Evolutionary conservation across 768 basidiomycete genomes (phyloP), one percentile per base, ranked within the genome.

Genomic region (Paxillus involutus): DNA sequence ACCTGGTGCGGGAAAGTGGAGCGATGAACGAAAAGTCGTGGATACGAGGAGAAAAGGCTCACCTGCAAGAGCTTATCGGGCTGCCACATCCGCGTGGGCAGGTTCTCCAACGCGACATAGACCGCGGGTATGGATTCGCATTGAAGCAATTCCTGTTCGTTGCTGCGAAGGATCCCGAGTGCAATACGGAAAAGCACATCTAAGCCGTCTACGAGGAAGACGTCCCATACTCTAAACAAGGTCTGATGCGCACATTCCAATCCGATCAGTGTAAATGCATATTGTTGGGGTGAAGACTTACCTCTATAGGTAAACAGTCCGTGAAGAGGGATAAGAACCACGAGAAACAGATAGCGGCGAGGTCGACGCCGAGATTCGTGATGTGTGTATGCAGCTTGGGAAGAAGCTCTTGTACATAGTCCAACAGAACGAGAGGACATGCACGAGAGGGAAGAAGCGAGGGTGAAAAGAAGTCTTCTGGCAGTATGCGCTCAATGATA

Each of bases 251-350:
- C 12, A 50, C 10, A 24, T 33, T 13, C 41, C 30, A n/a, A 21
- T 13, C 41, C 30, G 16, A 21, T 32, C 6, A 40, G 44, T 26
- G 29, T n/a, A 35, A 11, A n/a, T 5, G 19, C 30, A 41, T 48
- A 52, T 9, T 19, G 4, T 5, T 42, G 16, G 21, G 44, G 17
- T 10, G 21, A 7, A 4, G 47, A 67, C 79, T 32, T 53, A 94
- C 94, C 82, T 96, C 94, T 26, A 98, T 91, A 11, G 96, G 96
- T 8, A 98, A 74, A 66, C 95, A 96, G 61, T 97, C 94, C 0
- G 95, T 97, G 65, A 98, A 98, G 19, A 99, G 76, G 3, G 93
- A 94, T 24, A 99, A 75, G 72, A 98, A 97, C 97, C 97, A 99
- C 12, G 94, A 96, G 76, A 99, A 99, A 56, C 94, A 97, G 56